Evolutionary conservation across 2,329 filamentous ascomycete genomes (phyloP), one percentile per base, ranked within the genome.

Genomic region (Venturia nashicola): DNA sequence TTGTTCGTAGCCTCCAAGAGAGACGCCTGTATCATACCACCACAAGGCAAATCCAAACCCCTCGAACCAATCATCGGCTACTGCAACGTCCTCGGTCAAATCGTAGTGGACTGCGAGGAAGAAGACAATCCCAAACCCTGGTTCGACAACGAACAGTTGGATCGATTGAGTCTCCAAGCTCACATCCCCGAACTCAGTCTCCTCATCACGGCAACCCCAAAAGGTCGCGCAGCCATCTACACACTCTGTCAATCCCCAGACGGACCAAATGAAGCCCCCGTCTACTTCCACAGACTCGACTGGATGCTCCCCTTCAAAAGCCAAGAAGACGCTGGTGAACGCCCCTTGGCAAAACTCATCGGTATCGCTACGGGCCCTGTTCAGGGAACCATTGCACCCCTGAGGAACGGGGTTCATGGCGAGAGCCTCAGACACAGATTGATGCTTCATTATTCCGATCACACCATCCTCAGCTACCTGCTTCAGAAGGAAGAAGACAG

Each of bases 111-210:
- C 32, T 9, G 18, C 12, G 9, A 36, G 5, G 51, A 36, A 57
- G 46, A 51, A 18, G 32, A 36, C 32, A 14, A 57, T 9, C 51
- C 27, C 8, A 57, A 34, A 12, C 51, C 51, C 8, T 57, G 51
- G 51, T 57, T 57, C 32, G 1, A 36, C 27, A 34, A 34, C 14
- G 68, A 67, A 32, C 71, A 72, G 62, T 66, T 70, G 62, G 78
- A 85, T 67, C 80, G 84, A 8, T 74, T 90, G 27, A 86, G 82
- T 73, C 84, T 89, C 79, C 74, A 84, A 44, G 75, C 81, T 0
- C 80, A 86, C 61, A 83, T 92, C 1, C 86, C 87, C 0, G 85
- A 89, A 68, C 77, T 94, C 1, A 86, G 80, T n/a, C 76, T 91
- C 16, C 81, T 91, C 9, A 77, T 90, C 3, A 76, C 87, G 1